Evolutionary conservation across 1,139 yeast species (phyloP), one percentile per base, ranked within the genome.

Genomic region (Sugiyamaella novakii): DNA sequence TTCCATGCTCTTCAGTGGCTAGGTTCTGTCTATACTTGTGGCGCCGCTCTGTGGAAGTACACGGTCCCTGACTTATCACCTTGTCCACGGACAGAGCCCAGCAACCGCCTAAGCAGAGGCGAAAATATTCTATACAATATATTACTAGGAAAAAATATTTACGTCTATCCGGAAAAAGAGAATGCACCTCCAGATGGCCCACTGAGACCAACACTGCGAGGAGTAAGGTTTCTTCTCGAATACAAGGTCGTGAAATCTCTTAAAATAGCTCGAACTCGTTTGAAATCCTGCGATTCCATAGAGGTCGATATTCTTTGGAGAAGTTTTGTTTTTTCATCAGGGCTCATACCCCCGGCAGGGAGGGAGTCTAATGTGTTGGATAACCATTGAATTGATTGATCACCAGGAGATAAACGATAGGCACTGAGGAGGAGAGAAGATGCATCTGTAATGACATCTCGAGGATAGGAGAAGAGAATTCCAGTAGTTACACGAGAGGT

Each of bases 231-330:
- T 14, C 89, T 84, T 59, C 96, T 77, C 21, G 85, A 74, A 66
- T 88, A 91, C 87, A 96, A 86, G 49, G 77, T 79, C 34, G 87
- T 80, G 63, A 89, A 91, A 63, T 84, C 94, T 60, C 80, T 78
- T 47, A 89, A 70, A 45, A 85, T 77, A 4, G 80, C 71, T 60
- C 95, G 78, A 28, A 87, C 81, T 59, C 87, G 76, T 65, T 94
- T 78, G 64, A 75, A 81, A 67, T 88, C 94, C 59, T 80, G 84
- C 36, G 84, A 81, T 35, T 73, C 76, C 43, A 88, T 69, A 0
- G 95, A 87, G 10, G 74, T 73, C 12, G 76, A 73, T 3, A 85
- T 74, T 1, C 84, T 76, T 11, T 71, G 72, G 29, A 83, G 62
- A 56, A 88, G 72, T 60, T 82, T 84, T 37, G 71, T 69, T 56